phyloP scores from a whole-genome alignment of 306 rosid species.

The Dicorynia guianensis region DNA sequence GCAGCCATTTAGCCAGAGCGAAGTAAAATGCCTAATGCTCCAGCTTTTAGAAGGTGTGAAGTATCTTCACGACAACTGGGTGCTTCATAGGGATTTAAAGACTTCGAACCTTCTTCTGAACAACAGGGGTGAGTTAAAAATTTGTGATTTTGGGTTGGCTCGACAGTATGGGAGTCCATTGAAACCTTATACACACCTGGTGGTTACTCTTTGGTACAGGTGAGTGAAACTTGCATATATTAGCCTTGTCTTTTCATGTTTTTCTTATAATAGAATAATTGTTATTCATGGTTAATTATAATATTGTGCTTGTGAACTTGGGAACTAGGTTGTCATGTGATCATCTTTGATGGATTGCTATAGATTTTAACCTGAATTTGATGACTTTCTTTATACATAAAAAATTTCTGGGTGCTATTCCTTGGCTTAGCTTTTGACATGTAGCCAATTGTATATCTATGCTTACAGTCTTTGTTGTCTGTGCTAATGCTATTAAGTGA shows the following conservation, averaged over 20 bases:
- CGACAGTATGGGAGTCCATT: slow-evolving; percentile 99
- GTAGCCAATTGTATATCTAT: not conserved
- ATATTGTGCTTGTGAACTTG: not conserved
- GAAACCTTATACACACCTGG: slow-evolving; percentile 97
- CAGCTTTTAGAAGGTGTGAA: slow-evolving; percentile 93
- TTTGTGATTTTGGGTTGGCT: slow-evolving; percentile 98
- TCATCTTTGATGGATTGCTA: not conserved
- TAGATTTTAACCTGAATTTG: not conserved
- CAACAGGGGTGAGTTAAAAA: slow-evolving; percentile 95
- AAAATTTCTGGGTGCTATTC: not conserved
- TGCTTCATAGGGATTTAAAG: slow-evolving; percentile 97
- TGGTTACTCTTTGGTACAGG: slow-evolving; percentile 99
- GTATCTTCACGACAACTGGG: slow-evolving; percentile 99
- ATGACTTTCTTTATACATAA: not conserved
- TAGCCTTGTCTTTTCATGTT: slow-evolving; percentile 10
- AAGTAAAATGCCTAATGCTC: slow-evolving; percentile 96
- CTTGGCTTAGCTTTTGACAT: not conserved
- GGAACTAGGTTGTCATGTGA: not conserved
- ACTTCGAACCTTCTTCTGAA: slow-evolving; percentile 93
- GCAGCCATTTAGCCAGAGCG: slow-evolving; percentile 99
- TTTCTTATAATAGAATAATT: slow-evolving; percentile 11
- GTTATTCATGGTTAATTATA: slow-evolving; percentile 14
- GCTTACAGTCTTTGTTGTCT: not conserved
- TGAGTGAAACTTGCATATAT: slow-evolving; percentile 48
- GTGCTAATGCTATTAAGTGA: not conserved